phyloP scores from a whole-genome alignment of 2,329 filamentous ascomycete species.

The Triangularia setosa region DNA sequence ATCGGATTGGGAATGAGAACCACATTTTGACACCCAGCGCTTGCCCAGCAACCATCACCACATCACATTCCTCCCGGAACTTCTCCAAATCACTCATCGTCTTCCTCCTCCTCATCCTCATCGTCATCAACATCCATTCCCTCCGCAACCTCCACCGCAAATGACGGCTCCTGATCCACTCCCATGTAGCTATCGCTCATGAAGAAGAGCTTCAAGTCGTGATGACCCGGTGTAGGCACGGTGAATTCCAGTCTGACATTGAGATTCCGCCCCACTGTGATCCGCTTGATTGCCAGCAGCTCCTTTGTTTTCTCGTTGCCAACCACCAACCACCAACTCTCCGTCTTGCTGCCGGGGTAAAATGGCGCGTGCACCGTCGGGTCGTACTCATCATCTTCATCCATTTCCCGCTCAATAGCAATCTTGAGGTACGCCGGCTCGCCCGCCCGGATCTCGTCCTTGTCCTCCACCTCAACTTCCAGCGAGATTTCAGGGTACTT shows the following conservation, averaged over 20 bases:
- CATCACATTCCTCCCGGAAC: not conserved
- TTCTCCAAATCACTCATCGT: constrained; percentile 17
- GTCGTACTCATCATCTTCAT: constrained; percentile 69
- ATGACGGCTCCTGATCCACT: constrained; percentile 91
- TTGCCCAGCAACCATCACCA: not conserved
- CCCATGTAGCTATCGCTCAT: constrained; percentile 98
- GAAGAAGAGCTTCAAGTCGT: constrained; percentile 85
- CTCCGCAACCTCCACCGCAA: constrained; percentile 80
- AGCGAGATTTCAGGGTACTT: constrained; percentile 95
- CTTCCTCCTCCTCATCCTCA: constrained; percentile 70
- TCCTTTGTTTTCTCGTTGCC: constrained; percentile 87
- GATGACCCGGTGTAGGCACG: constrained; percentile 76
- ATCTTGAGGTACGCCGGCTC: constrained; percentile 79
- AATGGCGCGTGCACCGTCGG: constrained; percentile 90
- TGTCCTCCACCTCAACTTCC: constrained; percentile 79
- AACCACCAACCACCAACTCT: constrained; percentile 98
- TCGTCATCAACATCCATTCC: constrained; percentile 93
- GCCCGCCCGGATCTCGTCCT: constrained; percentile 74
- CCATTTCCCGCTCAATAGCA: constrained; percentile 77
- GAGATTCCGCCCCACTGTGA: constrained; percentile 77
- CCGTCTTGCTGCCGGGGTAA: constrained; percentile 86
- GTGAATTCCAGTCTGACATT: constrained; percentile 83
- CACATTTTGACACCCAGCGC: not conserved
- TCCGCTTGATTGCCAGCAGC: constrained; percentile 87
- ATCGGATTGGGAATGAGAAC: not conserved